Evolutionary conservation across 2,329 filamentous ascomycete genomes (phyloP), one percentile per base, ranked within the genome.

Genomic region (Tympanopsis confertula): DNA sequence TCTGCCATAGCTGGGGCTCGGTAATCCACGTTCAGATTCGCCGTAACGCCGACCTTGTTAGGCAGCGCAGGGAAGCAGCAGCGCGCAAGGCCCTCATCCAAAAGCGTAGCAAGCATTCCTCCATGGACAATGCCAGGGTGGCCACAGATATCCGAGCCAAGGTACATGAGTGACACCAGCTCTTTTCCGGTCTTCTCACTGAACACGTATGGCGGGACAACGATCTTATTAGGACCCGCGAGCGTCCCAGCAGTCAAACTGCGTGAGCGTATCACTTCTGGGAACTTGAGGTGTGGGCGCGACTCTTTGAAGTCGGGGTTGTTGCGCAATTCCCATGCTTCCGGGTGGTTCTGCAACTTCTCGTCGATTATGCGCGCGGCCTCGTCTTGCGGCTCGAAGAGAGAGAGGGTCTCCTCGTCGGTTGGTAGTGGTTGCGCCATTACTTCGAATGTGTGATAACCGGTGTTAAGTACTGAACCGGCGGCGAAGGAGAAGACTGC

Each of bases 71-170:
- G 78, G 59, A 96, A 94, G 53, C 85, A 93, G 58, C 86, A 93
- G 39, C 86, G 71, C 20, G 84, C 89, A 32, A 96, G 65, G 0
- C 86, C 86, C 58, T 96, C 89, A 53, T 96, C 89, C 38, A 96
- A 65, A 55, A 96, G 71, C 12, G 89, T 95, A n/a, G 89, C 89
- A 40, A 96, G 65, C 45, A 94, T 64, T 0, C 89, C 89, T 37
- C 89, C 89, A 56, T 96, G 91, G 5, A 95, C 74, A 44, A 96
- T 86, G 3, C 84, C 86, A 4, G 86, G 84, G 57, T 96, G 88
- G 2, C 89, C 89, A 54, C 86, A 95, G 29, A 96, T 65, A 49
- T 85, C 78, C 3, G 69, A 61, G 2, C 89, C 89, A 0, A 94
- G 69, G 53, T 88, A 88, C 38, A 79, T 71, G 30, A 96, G 71